Percentiles rank a stretch among this genome's conserved stretches.
Evolutionary conservation across 352 stramenopile species (phyloP).

Genomic region (Globisporangium apiculatum): DNA sequence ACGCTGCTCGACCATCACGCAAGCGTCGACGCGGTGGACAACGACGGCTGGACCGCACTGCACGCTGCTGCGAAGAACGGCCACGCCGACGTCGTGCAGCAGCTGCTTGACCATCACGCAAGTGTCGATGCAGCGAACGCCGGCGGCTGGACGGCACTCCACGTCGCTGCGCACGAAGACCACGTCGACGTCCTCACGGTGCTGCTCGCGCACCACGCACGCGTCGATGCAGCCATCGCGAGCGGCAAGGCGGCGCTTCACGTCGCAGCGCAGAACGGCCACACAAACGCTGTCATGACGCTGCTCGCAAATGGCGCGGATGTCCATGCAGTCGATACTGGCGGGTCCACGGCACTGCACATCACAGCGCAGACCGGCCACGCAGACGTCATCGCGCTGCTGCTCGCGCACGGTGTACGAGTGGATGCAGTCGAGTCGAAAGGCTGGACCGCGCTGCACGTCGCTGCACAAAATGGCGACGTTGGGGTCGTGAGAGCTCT

Average conservation of each 20-base stretch:
- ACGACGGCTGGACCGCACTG: no score
- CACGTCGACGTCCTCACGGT: not conserved
- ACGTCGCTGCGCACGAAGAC: not conserved
- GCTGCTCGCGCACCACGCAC: not conserved
- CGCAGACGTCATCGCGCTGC: not conserved
- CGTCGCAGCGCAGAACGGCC: not conserved
- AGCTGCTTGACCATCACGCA: not conserved
- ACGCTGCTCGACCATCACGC: no score
- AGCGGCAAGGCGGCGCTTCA: not conserved
- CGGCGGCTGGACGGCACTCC: not conserved
- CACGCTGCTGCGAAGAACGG: not conserved
- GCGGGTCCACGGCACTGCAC: not conserved
- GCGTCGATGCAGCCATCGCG: not conserved
- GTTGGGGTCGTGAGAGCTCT: not conserved
- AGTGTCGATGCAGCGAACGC: not conserved
- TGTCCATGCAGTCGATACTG: not conserved
- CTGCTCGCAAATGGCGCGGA: not conserved
- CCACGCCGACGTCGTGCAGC: not conserved
- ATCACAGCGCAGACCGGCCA: not conserved
- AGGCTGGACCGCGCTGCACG: not conserved
- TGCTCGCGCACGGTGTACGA: not conserved
- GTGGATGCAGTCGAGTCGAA: not conserved
- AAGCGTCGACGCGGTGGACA: no score
- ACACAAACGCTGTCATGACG: not conserved
- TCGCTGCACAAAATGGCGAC: not conserved